A percentile compares a stretch with the other conserved stretches of the same genome.
Conservation (phyloP, 2,329 filamentous ascomycete species). For the Berkeleyomyces rouxiae region DNA sequence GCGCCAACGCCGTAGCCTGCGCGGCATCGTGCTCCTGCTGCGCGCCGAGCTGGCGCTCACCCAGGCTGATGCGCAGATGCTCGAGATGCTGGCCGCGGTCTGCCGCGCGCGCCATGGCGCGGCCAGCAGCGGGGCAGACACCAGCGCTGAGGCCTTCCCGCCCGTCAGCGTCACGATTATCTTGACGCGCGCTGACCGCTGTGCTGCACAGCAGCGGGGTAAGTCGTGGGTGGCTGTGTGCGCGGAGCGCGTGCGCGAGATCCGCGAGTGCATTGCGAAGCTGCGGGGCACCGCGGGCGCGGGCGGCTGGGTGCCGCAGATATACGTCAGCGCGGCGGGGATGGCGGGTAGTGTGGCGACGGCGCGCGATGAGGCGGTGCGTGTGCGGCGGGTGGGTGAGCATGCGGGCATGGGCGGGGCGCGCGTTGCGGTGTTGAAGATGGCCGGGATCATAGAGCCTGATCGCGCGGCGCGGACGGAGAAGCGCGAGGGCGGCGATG, state of each 20-base stretch:
- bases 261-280: constrained; percentile 17
- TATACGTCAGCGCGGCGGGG: constrained; percentile 25
- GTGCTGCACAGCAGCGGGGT: constrained; percentile 15
- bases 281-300: constrained; percentile 17
- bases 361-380: constrained; percentile 12
- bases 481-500: neutral
- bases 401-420: constrained; percentile 25
- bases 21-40: constrained; percentile 36
- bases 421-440: constrained; percentile 24
- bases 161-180: constrained; percentile 27
- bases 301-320: constrained; percentile 19
- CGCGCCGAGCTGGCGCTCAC: constrained; percentile 36
- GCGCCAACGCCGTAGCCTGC: constrained; percentile 27
- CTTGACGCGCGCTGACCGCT: constrained; percentile 41
- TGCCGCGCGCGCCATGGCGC: constrained; percentile 21
- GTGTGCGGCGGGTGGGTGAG: constrained; percentile 15
- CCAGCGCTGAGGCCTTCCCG: neutral
- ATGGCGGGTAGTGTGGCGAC: constrained; percentile 20
- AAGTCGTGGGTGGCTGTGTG: constrained; percentile 18
- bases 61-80: constrained; percentile 29
- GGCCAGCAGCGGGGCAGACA: neutral
- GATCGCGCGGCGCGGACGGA: neutral
- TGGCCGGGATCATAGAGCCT: constrained; percentile 22
- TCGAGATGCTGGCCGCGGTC: constrained; percentile 30
- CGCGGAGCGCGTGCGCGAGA: constrained; percentile 17